Evolutionary conservation across 371 early-diverging fungal genomes (phyloP).

Genomic region (Funneliformis caledonium): DNA sequence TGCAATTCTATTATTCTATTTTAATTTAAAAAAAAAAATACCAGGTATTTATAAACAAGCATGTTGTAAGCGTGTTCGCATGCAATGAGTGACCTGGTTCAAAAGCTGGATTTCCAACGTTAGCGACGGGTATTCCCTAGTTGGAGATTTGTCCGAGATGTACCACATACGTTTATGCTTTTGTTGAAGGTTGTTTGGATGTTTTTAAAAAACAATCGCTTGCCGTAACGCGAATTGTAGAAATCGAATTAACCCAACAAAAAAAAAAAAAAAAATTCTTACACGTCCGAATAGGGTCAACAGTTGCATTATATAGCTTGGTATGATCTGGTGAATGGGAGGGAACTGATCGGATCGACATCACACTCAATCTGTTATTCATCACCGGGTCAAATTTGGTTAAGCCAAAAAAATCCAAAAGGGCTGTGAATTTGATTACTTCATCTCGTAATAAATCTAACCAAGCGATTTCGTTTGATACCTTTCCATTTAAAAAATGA

Average conservation of each 20-base stretch:
- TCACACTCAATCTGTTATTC: background rate
- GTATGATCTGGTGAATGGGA: conserved; percentile 1
- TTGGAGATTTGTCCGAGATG: background rate
- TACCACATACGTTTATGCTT: background rate
- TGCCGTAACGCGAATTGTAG: background rate
- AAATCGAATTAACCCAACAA: background rate
- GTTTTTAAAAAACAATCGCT: background rate
- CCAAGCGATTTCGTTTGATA: no score
- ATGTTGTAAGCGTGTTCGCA: conserved; percentile 8
- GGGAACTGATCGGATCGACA: background rate
- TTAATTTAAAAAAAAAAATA: background rate
- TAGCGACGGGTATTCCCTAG: conserved; percentile 15
- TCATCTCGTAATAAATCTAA: no score
- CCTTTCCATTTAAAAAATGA: no score
- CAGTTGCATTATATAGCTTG: background rate
- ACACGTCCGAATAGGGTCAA: background rate
- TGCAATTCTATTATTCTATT: background rate
- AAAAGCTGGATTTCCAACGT: background rate
- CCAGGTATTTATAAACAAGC: background rate
- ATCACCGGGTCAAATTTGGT: background rate
- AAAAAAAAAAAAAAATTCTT: background rate
- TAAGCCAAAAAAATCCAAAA: background rate
- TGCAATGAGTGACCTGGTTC: background rate
- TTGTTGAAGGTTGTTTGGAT: background rate
- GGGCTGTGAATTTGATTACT: background rate